These are phyloP conservation scores for Phytophthora macrochlamydospora DNA, from an alignment of 352 stramenopile genomes.

Conservation along the genomic window DNA sequence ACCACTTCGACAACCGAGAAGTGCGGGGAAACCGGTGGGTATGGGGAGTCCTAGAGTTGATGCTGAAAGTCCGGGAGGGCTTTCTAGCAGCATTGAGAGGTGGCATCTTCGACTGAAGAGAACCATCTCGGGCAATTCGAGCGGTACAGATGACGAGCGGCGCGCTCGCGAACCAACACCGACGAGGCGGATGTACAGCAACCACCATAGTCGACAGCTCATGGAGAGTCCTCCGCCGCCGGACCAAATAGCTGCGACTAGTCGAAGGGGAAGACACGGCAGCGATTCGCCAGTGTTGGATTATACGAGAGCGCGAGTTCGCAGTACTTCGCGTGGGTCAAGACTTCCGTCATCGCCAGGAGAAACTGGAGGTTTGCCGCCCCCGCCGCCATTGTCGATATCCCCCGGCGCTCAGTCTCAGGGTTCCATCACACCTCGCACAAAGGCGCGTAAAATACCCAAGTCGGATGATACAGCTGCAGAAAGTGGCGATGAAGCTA, in stretches of 20 bases:
- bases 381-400: constrained; percentile 28
- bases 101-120: constrained; percentile 34
- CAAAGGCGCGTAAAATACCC: constrained; percentile 24
- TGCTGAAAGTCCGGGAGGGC: background rate
- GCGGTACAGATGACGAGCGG: constrained; percentile 36
- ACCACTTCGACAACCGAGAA: constrained; percentile 18
- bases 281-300: constrained; percentile 25
- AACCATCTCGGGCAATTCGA: constrained; percentile 32
- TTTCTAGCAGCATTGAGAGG: constrained; percentile 27
- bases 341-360: constrained; percentile 24
- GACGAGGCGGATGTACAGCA: constrained; percentile 30
- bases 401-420: constrained; percentile 18
- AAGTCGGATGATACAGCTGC: constrained; percentile 11
- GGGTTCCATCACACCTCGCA: constrained; percentile 20
- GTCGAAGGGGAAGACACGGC: constrained; percentile 17
- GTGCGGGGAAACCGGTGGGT: constrained; percentile 14
- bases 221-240: constrained; percentile 44
- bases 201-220: constrained; percentile 38
- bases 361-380: constrained; percentile 11
- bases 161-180: constrained; percentile 17
- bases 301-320: constrained; percentile 15
- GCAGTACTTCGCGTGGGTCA: constrained; percentile 26
- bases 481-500: constrained; percentile 18
- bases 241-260: constrained; percentile 26
- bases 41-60: constrained; percentile 9